Percentiles rank a stretch among this genome's conserved stretches.
phyloP scores from a whole-genome alignment of 495 filamentous ascomycete species.

The Trichocladium uniseriatum region DNA sequence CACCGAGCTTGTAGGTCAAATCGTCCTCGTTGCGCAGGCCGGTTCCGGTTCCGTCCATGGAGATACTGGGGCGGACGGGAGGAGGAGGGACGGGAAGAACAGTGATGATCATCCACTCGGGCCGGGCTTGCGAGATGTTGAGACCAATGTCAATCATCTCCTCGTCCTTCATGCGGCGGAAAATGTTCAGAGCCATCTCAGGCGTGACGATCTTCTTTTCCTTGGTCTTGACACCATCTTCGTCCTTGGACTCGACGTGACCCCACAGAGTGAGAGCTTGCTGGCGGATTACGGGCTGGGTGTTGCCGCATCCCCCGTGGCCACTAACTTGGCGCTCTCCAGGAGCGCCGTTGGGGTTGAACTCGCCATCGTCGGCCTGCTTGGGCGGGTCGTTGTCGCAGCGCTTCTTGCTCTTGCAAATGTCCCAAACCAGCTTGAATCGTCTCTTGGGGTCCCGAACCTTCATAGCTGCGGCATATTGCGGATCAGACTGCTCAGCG shows the following conservation, averaged over 20 bases:
- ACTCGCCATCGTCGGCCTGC: constrained; percentile 46
- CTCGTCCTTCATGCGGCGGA: constrained; percentile 67
- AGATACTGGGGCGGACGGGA: constrained; percentile 90
- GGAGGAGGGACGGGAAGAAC: constrained; percentile 92
- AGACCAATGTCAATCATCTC: constrained; percentile 82
- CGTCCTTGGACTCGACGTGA: constrained; percentile 37
- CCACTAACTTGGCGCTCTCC: constrained; percentile 17
- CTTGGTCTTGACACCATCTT: constrained; percentile 71
- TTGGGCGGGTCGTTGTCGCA: constrained; percentile 66
- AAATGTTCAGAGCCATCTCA: constrained; percentile 70
- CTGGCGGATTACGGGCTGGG: constrained; percentile 75
- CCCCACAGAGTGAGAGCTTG: constrained; percentile 73
- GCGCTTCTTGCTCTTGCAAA: constrained; percentile 75
- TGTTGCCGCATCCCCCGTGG: constrained; percentile 91
- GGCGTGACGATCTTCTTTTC: constrained; percentile 85
- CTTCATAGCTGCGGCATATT: constrained; percentile 69
- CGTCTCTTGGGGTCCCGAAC: constrained; percentile 85
- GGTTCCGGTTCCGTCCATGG: constrained; percentile 77
- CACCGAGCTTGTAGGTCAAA: constrained; percentile 95
- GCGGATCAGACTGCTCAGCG: constrained; percentile 62
- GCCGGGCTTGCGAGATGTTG: constrained; percentile 85
- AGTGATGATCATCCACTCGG: constrained; percentile 97
- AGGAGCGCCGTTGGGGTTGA: constrained; percentile 40
- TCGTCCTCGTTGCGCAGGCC: constrained; percentile 94
- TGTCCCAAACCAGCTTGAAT: constrained; percentile 78